A percentile compares a stretch with the other conserved stretches of the same genome.
Evolutionary conservation across 495 filamentous ascomycete genomes (phyloP).

Genomic region (Cladorrhinum samala): DNA sequence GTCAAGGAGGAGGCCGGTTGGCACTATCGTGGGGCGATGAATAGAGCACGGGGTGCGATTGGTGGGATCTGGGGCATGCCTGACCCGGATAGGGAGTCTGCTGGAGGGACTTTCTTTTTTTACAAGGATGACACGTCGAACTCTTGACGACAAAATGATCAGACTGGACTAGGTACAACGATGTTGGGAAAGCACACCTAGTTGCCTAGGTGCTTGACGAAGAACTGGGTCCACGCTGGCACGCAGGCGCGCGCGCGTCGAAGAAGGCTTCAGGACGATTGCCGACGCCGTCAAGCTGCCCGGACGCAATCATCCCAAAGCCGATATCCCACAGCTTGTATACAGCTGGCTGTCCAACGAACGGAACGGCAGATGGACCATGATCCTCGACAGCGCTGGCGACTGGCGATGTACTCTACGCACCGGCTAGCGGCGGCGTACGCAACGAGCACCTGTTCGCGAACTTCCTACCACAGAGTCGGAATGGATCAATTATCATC

Average conservation of each 20-base stretch:
- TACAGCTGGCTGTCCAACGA: conserved; percentile 34
- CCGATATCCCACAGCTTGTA: conserved; percentile 33
- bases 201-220: no score
- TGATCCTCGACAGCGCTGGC: conserved; percentile 45
- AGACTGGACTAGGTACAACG: no score
- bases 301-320: conserved; percentile 29
- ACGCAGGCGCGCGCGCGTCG: conserved; percentile 29
- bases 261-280: conserved; percentile 34
- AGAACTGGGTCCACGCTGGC: conserved; percentile 37
- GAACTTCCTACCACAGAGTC: conserved; percentile 36
- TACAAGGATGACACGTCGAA: no score
- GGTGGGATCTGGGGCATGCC: no score
- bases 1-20: no score
- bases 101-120: no score
- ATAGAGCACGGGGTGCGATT: no score
- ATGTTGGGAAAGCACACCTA: no score
- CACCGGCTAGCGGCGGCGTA: neutral
- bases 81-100: no score
- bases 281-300: conserved; percentile 31
- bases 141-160: no score
- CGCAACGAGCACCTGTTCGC: conserved; percentile 10
- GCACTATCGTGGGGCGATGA: no score
- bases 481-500: conserved; percentile 33
- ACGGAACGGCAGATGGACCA: conserved; percentile 32
- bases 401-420: conserved; percentile 26